Base-by-base conservation (phyloP, 2,329 filamentous ascomycete genomes). In the Penicillium sp. region DNA sequence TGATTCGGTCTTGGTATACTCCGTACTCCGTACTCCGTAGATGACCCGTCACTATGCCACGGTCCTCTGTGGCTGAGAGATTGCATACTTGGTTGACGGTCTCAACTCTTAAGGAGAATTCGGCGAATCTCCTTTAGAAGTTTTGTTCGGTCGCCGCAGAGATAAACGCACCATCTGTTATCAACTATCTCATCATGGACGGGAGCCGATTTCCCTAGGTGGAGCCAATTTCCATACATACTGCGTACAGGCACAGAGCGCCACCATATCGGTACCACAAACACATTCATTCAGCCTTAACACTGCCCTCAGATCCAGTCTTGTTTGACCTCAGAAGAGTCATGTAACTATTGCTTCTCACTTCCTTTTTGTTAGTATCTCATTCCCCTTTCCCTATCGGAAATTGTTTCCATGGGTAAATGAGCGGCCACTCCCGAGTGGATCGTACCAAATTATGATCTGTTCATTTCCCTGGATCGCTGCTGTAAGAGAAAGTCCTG, bases 341-440 rank as follows among this genome's bases (percentile, higher is more conserved):
- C 22, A 7, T 8, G 4, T 22, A 5, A 22, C 19, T 25, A 25
- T 22, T 3, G 31, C 29, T 16, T 42, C 22, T 36, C 25, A 4
- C 7, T 43, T 12, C 12, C 30, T 27, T 8, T 8, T 27, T 11
- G 30, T 33, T 33, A 3, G n/a, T 31, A 33, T n/a, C 12, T 8
- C 10, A 29, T 14, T 0, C 30, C 31, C 41, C 36, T 22, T 19
- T 46, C 34, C 12, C 8, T 10, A 19, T 25, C 13, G 27, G 0
- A 25, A 25, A 42, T 31, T 18, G 18, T 49, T 46, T 36, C 47
- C 47, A 45, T 46, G 41, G 47, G 36, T 46, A 36, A 50, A 50
- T 37, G 16, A 45, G 33, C 53, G 53, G 53, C 36, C 37, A 18
- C 37, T 53, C 50, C 53, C 53, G 53, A 49, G 52, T 55, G 52